phyloP scores from a whole-genome alignment of 2,329 filamentous ascomycete species.

The Penicillium italicum region DNA sequence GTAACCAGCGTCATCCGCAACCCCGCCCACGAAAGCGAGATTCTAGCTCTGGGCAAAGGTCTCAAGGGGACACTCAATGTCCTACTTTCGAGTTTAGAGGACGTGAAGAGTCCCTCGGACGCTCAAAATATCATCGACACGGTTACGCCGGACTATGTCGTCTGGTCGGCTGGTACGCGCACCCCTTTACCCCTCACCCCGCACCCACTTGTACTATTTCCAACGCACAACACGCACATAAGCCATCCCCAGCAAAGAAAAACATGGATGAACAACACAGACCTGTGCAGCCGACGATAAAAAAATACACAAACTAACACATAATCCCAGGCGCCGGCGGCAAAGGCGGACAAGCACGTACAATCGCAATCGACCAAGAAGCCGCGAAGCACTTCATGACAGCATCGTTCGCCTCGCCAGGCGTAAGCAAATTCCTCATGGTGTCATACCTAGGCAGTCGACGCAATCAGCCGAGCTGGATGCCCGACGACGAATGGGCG shows the following conservation, averaged over 20 bases:
- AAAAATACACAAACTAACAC: not conserved
- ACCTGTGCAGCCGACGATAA: not conserved
- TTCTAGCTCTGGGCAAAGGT: conserved; percentile 58
- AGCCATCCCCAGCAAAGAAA: not conserved
- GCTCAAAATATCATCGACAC: conserved; percentile 58
- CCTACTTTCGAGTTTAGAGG: conserved; percentile 67
- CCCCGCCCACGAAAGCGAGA: conserved; percentile 61
- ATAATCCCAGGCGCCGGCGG: conserved; percentile 49
- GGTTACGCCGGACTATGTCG: conserved; percentile 44
- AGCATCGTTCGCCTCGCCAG: conserved; percentile 45
- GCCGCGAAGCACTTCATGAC: conserved; percentile 55
- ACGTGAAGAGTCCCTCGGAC: conserved; percentile 61
- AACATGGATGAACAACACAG: not conserved
- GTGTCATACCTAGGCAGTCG: conserved; percentile 54
- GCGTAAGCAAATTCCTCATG: conserved; percentile 53
- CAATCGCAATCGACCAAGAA: conserved; percentile 52
- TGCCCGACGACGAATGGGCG: conserved; percentile 48
- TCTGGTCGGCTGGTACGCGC: conserved; percentile 47
- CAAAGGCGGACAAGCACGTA: conserved; percentile 50
- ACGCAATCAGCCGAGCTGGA: conserved; percentile 49
- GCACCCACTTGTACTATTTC: not conserved
- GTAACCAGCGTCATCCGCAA: conserved; percentile 76
- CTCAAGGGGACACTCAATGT: conserved; percentile 64
- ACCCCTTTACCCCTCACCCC: conserved; percentile 10
- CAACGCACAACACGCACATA: not conserved